Evolutionary conservation across 2,329 filamentous ascomycete genomes (phyloP), one percentile per base, ranked within the genome.

Genomic region (Sphaceloma murrayae): DNA sequence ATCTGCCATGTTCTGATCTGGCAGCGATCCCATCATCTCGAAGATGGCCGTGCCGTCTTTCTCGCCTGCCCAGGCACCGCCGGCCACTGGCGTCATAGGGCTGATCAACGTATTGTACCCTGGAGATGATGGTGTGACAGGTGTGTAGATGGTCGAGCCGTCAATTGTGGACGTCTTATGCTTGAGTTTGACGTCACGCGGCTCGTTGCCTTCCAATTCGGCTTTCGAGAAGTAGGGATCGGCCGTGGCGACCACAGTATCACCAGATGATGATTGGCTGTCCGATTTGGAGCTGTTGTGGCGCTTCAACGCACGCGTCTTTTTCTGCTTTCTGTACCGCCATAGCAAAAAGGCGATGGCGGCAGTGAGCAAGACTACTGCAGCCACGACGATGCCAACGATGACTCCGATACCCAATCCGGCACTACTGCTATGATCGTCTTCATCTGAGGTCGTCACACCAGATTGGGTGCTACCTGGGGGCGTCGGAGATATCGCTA

Each of bases 21-120:
- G 71, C 56, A 77, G 70, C 7, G 74, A 73, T 2, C 75, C 74
- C 0, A 70, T 69, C 56, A 70, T 75, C 33, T 69, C 74, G 44
- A 61, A 68, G 6, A 72, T 55, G 47, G 63, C 59, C n/a, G 56
- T 57, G 17, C 58, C 58, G 8, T 61, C 63, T 14, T 55, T 59
- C 43, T 66, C 64, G 6, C 48, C 47, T 17, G 48, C 40, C 8
- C 14, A 45, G 9, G 31, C 31, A 19, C 42, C 31, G 7, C 11
- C 11, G 19, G 11, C 16, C 3, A 31, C 32, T 4, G 38, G 40
- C 17, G 42, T 33, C 27, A 47, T 18, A 11, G 31, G 45, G 26
- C 36, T 46, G 27, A 48, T 26, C 9, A 33, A 10, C 1, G 44
- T 24, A 11, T 8, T 8, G 11, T 40, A 8, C 8, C 19, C 24